Conservation (phyloP, 202 grass and related monocot genomes). For the Schoenoplectus tabernaemontani region DNA sequence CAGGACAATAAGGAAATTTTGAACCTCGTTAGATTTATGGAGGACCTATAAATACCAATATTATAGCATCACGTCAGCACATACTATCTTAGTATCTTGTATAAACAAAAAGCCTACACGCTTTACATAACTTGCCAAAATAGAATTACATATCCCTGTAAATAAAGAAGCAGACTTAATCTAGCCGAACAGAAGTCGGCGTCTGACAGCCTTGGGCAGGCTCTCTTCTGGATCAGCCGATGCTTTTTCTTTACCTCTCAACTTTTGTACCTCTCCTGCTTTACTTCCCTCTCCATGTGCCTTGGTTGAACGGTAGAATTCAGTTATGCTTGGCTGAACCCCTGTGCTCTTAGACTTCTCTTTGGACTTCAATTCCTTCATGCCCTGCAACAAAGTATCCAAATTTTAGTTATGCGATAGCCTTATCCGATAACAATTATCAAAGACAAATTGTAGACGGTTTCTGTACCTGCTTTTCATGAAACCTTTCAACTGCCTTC, state of each 20-base stretch:
- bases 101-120: conserved; percentile 11
- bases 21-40: neutral
- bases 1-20: neutral
- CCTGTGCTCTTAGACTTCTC: conserved; percentile 14
- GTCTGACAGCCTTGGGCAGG: conserved; percentile 45
- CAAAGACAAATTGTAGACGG: neutral
- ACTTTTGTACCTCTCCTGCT: conserved; percentile 12
- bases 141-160: neutral
- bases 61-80: neutral
- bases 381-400: conserved; percentile 37
- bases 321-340: conserved; percentile 66
- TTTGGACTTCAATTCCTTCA: conserved; percentile 49
- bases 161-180: neutral
- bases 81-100: neutral
- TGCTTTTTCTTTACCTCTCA: conserved; percentile 29
- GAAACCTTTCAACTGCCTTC: conserved; percentile 46
- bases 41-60: neutral
- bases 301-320: conserved; percentile 67
- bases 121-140: neutral
- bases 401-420: neutral
- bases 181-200: conserved; percentile 56
- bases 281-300: conserved; percentile 18
- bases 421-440: neutral
- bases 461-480: conserved; percentile 47
- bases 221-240: conserved; percentile 32